phyloP scores from a whole-genome alignment of 176 grass and related monocot genomes.

The Guadua angustifolia region DNA sequence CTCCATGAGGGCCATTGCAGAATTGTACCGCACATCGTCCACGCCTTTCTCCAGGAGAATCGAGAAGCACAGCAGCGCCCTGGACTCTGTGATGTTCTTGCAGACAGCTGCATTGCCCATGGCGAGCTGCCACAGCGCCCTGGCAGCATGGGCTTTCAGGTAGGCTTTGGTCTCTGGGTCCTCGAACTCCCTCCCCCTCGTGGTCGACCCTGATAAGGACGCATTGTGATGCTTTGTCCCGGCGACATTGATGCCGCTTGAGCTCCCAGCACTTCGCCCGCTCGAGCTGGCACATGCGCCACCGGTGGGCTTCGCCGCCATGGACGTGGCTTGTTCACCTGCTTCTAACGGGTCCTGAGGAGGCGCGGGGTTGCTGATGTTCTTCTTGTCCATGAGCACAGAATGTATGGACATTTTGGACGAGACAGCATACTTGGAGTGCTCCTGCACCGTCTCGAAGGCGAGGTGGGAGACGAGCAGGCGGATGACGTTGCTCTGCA shows the following conservation, averaged over 20 bases:
- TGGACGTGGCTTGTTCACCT: constrained; percentile 39
- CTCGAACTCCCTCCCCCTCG: constrained; percentile 69
- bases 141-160: constrained; percentile 77
- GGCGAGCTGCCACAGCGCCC: constrained; percentile 74
- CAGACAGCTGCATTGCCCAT: constrained; percentile 74
- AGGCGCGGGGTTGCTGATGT: neutral
- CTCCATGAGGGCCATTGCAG: constrained; percentile 82
- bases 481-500: constrained; percentile 74
- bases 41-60: constrained; percentile 69
- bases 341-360: constrained; percentile 33
- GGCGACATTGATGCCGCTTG: neutral
- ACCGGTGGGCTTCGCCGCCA: constrained; percentile 53
- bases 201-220: constrained; percentile 52
- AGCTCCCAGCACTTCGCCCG: neutral
- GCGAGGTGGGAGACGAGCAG: constrained; percentile 85
- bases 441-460: constrained; percentile 94
- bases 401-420: constrained; percentile 72
- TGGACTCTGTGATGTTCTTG: constrained; percentile 94
- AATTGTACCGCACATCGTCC: constrained; percentile 73
- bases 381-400: constrained; percentile 81
- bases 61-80: constrained; percentile 81
- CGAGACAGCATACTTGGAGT: constrained; percentile 75
- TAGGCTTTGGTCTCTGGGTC: constrained; percentile 69
- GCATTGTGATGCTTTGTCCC: constrained; percentile 47
- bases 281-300: neutral